Base-by-base conservation (phyloP, 2,329 filamentous ascomycete species). In the Fusarium euwallaceae region DNA sequence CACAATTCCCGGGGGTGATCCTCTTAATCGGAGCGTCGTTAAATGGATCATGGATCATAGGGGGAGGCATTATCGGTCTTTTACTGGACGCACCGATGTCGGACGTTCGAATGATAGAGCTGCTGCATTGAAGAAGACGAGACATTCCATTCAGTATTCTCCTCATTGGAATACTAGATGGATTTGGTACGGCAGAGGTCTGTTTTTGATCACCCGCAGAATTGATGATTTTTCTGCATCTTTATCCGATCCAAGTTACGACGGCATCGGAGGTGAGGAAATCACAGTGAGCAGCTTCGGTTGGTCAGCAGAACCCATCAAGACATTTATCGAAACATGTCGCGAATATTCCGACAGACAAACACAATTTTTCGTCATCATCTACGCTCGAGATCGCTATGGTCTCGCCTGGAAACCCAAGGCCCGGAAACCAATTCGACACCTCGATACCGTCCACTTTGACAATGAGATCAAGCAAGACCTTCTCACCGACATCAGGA, bases 381-480 rank as follows among this genome's bases (percentile, higher is more conserved):
- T 88, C 63, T 86, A 87, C 73, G 76, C 86, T 2, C 80, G 85
- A 22, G 82, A 86, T 67, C 81, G 84, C 0, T 87, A 87, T 69
- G 85, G 86, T 1, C 81, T 86, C 24, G 79, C 84, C 1, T 88
- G 87, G 87, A 84, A 87, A 61, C 85, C 86, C 16, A 87, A 86
- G 64, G 83, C 85, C 17, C 83, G 86, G 55, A 86, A 85, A 43
- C 86, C 87, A 0, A 87, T 88, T 43, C 85, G 87, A 11, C 83
- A 83, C 29, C 82, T 88, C 2, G 86, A 87, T 14, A 88, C 87
- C 1, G 86, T 89, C 3, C 86, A 88, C 68, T 87, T 88, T 59
- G 86, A 88, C 66, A 81, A 84, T 9, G 78, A 73, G 6, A 77
- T 83, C 1, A 90, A 90, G 76, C 81, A 83, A 27, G 80, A 83